These are phyloP conservation scores for Fusarium sp. DNA, from an alignment of 2,329 filamentous ascomycete species.

Conservation along the genomic window DNA sequence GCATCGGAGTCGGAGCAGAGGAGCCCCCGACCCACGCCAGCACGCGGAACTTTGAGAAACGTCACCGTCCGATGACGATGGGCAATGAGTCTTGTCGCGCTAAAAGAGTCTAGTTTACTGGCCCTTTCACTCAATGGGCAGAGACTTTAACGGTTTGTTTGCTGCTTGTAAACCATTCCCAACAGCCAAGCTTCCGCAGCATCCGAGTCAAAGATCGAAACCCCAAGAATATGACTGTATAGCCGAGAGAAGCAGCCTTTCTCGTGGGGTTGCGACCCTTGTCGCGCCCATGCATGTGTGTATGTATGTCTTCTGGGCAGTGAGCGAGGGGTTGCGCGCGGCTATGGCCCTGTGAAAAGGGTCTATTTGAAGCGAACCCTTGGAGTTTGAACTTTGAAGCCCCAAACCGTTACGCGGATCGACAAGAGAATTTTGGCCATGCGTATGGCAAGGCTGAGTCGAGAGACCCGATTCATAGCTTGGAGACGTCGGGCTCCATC, in stretches of 20 bases:
- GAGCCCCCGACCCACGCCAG: conserved; percentile 18
- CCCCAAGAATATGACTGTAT: conserved; percentile 3
- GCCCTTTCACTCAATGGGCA: conserved; percentile 12
- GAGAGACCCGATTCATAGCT: conserved; percentile 3
- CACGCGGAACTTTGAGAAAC: conserved; percentile 15
- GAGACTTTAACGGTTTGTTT: conserved; percentile 28
- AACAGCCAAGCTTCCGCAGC: conserved; percentile 26
- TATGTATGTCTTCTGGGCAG: conserved; percentile 11
- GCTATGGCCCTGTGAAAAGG: conserved; percentile 10
- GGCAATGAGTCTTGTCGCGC: conserved; percentile 29
- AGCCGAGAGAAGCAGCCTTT: conserved; percentile 1
- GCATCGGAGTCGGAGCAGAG: conserved; percentile 29
- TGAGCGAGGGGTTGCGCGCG: conserved; percentile 21
- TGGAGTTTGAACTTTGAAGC: conserved; percentile 13
- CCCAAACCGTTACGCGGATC: conserved; percentile 27
- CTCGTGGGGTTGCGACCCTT: conserved; percentile 29
- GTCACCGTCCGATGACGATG: conserved; percentile 34
- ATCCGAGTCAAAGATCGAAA: conserved; percentile 30
- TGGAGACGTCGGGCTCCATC: conserved; percentile 13
- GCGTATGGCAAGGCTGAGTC: conserved; percentile 27
- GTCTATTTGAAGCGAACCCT: conserved; percentile 27
- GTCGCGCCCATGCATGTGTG: background rate
- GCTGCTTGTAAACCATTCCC: conserved; percentile 11
- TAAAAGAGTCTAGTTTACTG: conserved; percentile 15
- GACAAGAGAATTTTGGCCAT: background rate